Percentiles rank a stretch among this genome's conserved stretches.
These are phyloP conservation scores for Botrytis sinoallii DNA, from an alignment of 2,329 filamentous ascomycete species.

Conservation along the genomic window DNA sequence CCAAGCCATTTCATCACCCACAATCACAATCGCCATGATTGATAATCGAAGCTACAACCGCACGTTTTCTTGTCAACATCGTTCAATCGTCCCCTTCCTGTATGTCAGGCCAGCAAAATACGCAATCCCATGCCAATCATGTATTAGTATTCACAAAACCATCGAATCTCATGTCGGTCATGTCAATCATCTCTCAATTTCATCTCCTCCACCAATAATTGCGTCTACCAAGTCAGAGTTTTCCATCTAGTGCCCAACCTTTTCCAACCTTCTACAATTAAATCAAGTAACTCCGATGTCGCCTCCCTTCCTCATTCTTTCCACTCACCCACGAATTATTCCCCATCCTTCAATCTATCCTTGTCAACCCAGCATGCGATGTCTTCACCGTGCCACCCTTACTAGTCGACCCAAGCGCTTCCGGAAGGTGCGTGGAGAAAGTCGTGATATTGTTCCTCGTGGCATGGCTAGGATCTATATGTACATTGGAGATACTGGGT, in stretches of 20 bases:
- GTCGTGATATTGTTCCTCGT: neutral
- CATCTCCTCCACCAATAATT: neutral
- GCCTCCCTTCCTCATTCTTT: slow-evolving; percentile 1
- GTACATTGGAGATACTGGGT: neutral
- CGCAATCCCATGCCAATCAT: neutral
- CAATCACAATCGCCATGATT: neutral
- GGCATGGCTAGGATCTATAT: neutral
- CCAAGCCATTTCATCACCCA: neutral
- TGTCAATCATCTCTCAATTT: neutral
- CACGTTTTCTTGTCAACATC: neutral
- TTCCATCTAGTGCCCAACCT: neutral
- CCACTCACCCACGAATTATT: neutral
- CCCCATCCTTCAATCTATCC: neutral
- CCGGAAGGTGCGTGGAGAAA: slow-evolving; percentile 12
- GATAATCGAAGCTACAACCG: neutral
- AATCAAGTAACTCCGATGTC: slow-evolving; percentile 10
- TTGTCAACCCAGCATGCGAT: neutral
- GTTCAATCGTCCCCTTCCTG: neutral
- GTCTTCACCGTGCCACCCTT: slow-evolving; percentile 6
- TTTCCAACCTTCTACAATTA: neutral
- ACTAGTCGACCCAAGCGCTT: neutral
- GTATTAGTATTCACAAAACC: neutral
- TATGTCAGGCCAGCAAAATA: neutral
- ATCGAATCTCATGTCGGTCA: neutral
- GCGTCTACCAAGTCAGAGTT: neutral